Base-by-base conservation (phyloP, 768 basidiomycete genomes). In the Pleurotus sapidus region DNA sequence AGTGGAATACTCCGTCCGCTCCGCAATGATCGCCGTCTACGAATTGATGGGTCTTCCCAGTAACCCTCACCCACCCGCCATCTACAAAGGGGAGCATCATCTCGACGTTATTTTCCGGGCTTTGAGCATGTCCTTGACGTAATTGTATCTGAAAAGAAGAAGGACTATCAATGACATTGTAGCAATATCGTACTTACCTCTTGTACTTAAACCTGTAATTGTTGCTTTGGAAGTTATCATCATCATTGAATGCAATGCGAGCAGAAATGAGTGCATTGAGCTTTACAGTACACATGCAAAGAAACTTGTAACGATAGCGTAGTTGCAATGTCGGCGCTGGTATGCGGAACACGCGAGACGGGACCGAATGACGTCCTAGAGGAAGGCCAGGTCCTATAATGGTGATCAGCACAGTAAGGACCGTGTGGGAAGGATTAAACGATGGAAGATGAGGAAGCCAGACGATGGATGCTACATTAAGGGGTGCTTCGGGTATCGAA, bases 401-500 rank as follows among this genome's bases (percentile, higher is more conserved):
- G 30, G 30, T 34, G 30, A 34, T 34, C 30, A 34, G 30, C 30
- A 34, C 30, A 34, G 30, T 34, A 34, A 34, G 30, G 30, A 34
- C 30, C 30, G 30, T 11, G 30, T 34, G 30, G 30, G 9, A 34
- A 34, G 8, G 30, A 34, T 11, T 11, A 27, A 15, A 54, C 15
- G 39, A 42, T 15, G 24, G 9, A 54, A 54, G 15, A 15, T 14
- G 24, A 30, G 39, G 34, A 45, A 45, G 20, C n/a, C 42, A 45
- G 39, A 43, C 20, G 42, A 20, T 37, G 17, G 51, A 42, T 54
- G 51, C 51, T 54, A 54, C 51, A 54, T 54, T 54, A 54, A 54
- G 24, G 11, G 23, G 24, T 18, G 38, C n/a, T 42, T 40, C 37
- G 51, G 51, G 51, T 54, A 54, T 54, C 34, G 51, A 39, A 43